Conservation (phyloP, 73 alveolate genomes). For the Tetrahymena malaccensis region DNA sequence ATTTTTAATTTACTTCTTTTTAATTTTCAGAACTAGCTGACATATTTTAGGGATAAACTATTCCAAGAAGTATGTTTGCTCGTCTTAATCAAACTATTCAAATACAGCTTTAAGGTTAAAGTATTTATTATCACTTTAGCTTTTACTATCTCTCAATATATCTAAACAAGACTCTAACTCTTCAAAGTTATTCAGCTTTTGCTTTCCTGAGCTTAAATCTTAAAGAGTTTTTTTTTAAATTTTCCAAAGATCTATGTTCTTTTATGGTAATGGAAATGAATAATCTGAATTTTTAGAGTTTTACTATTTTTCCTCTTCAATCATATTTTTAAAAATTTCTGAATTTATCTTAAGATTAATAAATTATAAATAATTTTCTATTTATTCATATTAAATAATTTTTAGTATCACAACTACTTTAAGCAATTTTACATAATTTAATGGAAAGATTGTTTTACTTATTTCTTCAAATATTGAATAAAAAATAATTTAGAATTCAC, state of each 20-base stretch:
- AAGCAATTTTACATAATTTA: too few species aligned
- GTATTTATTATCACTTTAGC: not conserved
- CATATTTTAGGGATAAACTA: not conserved
- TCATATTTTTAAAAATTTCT: not conserved
- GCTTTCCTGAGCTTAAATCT: not conserved
- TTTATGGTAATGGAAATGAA: not conserved
- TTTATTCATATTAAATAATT: too few species aligned
- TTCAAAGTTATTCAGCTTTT: not conserved
- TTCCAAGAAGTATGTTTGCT: not conserved
- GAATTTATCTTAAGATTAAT: not conserved
- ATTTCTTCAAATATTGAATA: too few species aligned
- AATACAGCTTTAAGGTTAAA: not conserved
- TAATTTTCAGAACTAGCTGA: not conserved
- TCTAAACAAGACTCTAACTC: not conserved
- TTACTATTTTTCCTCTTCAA: not conserved
- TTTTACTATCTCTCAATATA: not conserved
- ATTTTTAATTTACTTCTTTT: not conserved
- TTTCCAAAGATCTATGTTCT: not conserved
- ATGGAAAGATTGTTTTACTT: too few species aligned
- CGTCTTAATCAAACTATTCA: not conserved
- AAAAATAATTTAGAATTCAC: too few species aligned
- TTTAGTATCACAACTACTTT: too few species aligned
- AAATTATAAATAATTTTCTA: too few species aligned
- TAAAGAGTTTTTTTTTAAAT: not conserved
- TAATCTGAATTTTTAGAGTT: not conserved